Percentiles rank a stretch among this genome's conserved stretches.
These are phyloP conservation scores for Pleurotus cornucopiae DNA, from an alignment of 768 basidiomycete genomes.

Conservation along the genomic window DNA sequence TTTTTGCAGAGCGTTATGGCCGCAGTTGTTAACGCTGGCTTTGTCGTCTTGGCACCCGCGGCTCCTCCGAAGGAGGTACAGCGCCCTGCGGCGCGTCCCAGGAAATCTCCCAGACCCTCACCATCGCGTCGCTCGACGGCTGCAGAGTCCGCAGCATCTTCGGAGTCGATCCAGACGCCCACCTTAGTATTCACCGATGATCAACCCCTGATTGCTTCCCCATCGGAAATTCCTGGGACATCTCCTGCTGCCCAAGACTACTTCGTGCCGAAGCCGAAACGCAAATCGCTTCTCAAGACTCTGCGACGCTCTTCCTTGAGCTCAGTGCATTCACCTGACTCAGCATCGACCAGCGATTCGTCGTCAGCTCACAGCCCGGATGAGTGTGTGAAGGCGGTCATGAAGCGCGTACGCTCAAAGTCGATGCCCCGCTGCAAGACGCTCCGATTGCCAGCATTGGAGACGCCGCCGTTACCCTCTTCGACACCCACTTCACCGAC, in stretches of 20 bases:
- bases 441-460: too few relatives aligned
- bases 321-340: not conserved
- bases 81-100: not conserved
- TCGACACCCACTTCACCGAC: not conserved
- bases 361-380: not conserved
- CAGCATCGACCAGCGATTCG: not conserved
- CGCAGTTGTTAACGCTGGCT: not conserved
- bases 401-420: not conserved
- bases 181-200: not conserved
- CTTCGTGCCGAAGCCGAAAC: not conserved
- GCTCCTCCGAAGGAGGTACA: not conserved
- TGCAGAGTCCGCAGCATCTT: not conserved
- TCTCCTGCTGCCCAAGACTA: not conserved
- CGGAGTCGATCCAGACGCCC: not conserved
- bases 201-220: not conserved
- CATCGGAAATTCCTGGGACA: not conserved
- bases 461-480: not conserved
- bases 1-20: conserved; percentile 1
- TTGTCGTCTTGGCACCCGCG: not conserved
- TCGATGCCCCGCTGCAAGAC: conserved; percentile 1
- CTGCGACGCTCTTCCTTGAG: not conserved
- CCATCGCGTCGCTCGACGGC: not conserved
- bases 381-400: not conserved
- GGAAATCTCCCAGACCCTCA: not conserved
- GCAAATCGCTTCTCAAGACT: not conserved